phyloP scores from a whole-genome alignment of 2,329 filamentous ascomycete genomes.

The Alternaria sp. region DNA sequence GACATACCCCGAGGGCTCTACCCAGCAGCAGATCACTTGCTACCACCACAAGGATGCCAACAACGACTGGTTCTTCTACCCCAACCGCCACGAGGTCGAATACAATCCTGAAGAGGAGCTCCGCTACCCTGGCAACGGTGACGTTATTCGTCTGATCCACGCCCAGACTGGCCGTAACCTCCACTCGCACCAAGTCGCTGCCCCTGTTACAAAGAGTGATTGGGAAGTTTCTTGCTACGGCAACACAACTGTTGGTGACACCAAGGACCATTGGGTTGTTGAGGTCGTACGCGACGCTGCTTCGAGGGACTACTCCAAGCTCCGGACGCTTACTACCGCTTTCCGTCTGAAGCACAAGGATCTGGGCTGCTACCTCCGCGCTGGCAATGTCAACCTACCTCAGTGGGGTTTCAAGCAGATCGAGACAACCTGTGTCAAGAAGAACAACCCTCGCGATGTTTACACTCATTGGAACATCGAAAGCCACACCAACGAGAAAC shows the following conservation, averaged over 20 bases:
- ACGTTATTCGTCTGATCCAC: slow-evolving; percentile 86
- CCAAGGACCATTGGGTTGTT: slow-evolving; percentile 96
- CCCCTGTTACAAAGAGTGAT: slow-evolving; percentile 87
- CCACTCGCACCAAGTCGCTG: slow-evolving; percentile 89
- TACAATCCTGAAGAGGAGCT: slow-evolving; percentile 76
- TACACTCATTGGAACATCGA: slow-evolving; percentile 99
- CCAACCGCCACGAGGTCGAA: slow-evolving; percentile 79
- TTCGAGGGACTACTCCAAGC: slow-evolving; percentile 80
- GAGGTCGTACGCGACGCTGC: slow-evolving; percentile 92
- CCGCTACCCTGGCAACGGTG: slow-evolving; percentile 77
- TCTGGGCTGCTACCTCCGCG: slow-evolving; percentile 91
- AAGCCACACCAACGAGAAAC: slow-evolving; percentile 89
- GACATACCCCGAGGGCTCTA: slow-evolving; percentile 92
- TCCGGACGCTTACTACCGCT: slow-evolving; percentile 90
- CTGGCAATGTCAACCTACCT: slow-evolving; percentile 93
- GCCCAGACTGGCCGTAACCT: slow-evolving; percentile 96
- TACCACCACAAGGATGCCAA: slow-evolving; percentile 99
- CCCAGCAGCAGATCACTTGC: slow-evolving; percentile 96
- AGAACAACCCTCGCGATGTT: slow-evolving; percentile 88
- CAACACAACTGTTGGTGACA: slow-evolving; percentile 92
- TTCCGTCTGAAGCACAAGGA: slow-evolving; percentile 86
- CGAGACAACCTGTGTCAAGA: slow-evolving; percentile 92
- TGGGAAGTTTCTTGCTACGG: slow-evolving; percentile 96
- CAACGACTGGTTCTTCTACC: slow-evolving; percentile 99
- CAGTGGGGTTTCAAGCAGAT: slow-evolving; percentile 99